Conservation (phyloP, 169 alveolate genomes). For the Perkinsus chesapeaki region DNA sequence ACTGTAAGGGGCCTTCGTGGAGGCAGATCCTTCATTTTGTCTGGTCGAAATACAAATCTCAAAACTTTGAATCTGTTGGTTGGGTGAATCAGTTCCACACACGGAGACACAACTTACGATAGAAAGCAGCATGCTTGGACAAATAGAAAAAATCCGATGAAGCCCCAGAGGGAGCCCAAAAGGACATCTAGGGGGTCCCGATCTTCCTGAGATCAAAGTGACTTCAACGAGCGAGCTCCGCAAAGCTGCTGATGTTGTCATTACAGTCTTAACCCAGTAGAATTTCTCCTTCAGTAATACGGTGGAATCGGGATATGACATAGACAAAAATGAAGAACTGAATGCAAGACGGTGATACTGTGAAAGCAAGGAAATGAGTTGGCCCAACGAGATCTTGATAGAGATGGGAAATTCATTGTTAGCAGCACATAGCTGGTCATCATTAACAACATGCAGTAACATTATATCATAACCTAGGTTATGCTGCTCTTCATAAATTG, state of each 20-base stretch:
- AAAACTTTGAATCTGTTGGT: background rate
- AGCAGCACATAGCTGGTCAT: background rate
- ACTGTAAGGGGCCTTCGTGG: background rate
- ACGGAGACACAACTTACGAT: background rate
- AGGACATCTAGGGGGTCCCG: background rate
- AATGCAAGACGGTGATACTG: background rate
- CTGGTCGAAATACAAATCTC: background rate
- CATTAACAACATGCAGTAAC: background rate
- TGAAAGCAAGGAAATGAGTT: background rate
- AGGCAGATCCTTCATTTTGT: background rate
- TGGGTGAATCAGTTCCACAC: background rate
- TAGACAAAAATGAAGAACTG: too few species aligned
- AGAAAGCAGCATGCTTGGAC: background rate
- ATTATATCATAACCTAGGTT: background rate
- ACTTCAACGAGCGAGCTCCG: too few species aligned
- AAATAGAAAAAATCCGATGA: background rate
- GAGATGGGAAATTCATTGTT: too few species aligned
- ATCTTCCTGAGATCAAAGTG: background rate
- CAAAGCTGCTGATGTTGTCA: too few species aligned
- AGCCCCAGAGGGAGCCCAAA: background rate
- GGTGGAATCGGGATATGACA: background rate
- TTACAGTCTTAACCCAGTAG: background rate
- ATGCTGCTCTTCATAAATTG: too few species aligned
- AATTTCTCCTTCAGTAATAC: background rate
- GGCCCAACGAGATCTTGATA: background rate